Percentiles rank a stretch among this genome's conserved stretches.
phyloP scores from a whole-genome alignment of 106 monocot species.

The Phalaenopsis equestris region DNA sequence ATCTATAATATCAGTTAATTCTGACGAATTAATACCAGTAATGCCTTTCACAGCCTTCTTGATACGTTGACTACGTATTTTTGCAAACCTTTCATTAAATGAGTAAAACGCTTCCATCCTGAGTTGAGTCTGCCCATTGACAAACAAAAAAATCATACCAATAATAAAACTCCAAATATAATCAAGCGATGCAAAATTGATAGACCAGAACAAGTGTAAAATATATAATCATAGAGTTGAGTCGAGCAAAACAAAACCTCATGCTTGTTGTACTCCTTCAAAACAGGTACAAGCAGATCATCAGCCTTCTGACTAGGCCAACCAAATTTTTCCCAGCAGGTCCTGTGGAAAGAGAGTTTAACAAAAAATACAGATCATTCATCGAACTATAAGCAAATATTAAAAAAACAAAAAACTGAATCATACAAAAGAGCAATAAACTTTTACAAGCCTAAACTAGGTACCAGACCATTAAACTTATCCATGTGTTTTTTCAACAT shows the following conservation, averaged over 20 bases:
- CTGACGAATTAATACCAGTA: conserved; percentile 42
- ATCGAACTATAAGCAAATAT: not conserved
- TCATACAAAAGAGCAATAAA: not conserved
- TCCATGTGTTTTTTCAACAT: not conserved
- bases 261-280: conserved; percentile 89
- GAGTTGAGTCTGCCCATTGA: conserved; percentile 66
- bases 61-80: conserved; percentile 87
- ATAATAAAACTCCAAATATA: not conserved
- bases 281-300: conserved; percentile 82
- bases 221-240: not conserved
- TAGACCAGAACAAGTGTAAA: not conserved
- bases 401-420: not conserved
- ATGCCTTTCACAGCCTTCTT: conserved; percentile 95
- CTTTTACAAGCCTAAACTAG: not conserved
- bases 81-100: conserved; percentile 97
- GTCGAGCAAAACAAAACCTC: conserved; percentile 34
- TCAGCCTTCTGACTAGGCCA: conserved; percentile 88
- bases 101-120: conserved; percentile 89
- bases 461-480: not conserved
- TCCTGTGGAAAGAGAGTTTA: conserved; percentile 26
- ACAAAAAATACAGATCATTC: too few species aligned
- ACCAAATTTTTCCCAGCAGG: conserved; percentile 96
- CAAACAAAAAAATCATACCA: not conserved
- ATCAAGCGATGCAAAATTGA: not conserved
- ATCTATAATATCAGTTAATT: conserved; percentile 29